Evolutionary conservation across 805 yeast species (phyloP).

Genomic region (Pachysolen tannophilus): DNA sequence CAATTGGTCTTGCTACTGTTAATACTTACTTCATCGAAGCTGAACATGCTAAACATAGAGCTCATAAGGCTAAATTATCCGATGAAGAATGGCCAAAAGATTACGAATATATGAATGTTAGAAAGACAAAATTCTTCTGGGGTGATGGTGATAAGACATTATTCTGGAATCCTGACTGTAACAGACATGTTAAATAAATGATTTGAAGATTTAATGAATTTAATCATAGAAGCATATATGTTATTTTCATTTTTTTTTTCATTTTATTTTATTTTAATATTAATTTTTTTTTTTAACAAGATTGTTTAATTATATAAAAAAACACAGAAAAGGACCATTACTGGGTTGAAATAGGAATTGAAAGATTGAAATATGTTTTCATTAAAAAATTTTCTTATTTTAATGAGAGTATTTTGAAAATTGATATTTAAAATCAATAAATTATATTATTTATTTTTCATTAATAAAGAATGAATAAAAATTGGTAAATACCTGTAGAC

Average conservation of each 20-base stretch:
- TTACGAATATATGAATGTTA: constrained; percentile 86
- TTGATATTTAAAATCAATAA: no score
- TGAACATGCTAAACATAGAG: constrained; percentile 88
- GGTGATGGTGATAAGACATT: constrained; percentile 97
- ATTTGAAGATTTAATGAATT: background rate
- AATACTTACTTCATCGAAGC: constrained; percentile 77
- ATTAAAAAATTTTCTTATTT: no score
- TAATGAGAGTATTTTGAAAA: no score
- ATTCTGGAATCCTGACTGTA: constrained; percentile 91
- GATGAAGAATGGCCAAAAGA: constrained; percentile 93
- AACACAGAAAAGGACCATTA: background rate
- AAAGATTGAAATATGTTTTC: no score
- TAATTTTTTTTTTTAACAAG: background rate
- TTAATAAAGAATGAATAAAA: no score
- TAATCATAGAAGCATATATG: no score
- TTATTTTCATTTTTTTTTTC: background rate
- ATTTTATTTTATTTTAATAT: background rate
- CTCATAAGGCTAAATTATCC: constrained; percentile 59
- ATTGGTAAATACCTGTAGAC: no score
- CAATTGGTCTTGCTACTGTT: constrained; percentile 64
- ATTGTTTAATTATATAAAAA: background rate
- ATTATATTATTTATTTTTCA: no score
- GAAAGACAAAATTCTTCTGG: constrained; percentile 91
- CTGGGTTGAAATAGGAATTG: no score
- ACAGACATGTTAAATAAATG: constrained; percentile 64